phyloP scores from a whole-genome alignment of 2,329 filamentous ascomycete genomes.

The Canariomyces notabilis region DNA sequence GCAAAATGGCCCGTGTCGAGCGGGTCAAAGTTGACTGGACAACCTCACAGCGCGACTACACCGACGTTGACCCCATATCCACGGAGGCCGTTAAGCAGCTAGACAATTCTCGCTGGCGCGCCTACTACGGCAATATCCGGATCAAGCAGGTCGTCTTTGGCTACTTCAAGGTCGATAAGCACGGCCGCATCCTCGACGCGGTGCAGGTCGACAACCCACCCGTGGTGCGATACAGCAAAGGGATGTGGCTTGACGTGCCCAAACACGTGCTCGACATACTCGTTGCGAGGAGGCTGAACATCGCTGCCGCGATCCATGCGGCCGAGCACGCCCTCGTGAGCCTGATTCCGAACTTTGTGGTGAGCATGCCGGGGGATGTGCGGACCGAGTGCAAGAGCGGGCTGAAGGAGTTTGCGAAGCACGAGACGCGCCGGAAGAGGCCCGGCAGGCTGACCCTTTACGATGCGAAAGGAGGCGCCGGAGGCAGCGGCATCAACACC shows the following conservation, averaged over 20 bases:
- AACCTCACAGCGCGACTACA: constrained; percentile 87
- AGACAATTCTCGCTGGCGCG: constrained; percentile 55
- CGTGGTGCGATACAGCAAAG: constrained; percentile 76
- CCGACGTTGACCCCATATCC: constrained; percentile 88
- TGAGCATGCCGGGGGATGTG: constrained; percentile 85
- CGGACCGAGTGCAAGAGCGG: constrained; percentile 90
- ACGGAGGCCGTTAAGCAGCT: constrained; percentile 82
- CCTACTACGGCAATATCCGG: constrained; percentile 81
- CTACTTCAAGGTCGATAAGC: constrained; percentile 94
- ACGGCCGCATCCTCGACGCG: constrained; percentile 79
- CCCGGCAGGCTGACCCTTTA: constrained; percentile 91
- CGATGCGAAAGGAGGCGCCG: constrained; percentile 82
- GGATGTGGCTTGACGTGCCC: constrained; percentile 94
- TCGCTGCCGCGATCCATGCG: constrained; percentile 87
- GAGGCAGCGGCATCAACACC: constrained; percentile 78
- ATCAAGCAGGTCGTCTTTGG: constrained; percentile 89
- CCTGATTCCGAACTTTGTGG: constrained; percentile 84
- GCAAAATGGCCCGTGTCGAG: constrained; percentile 79
- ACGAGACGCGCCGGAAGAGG: constrained; percentile 67
- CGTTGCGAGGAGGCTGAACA: constrained; percentile 64
- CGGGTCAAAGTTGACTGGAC: constrained; percentile 92
- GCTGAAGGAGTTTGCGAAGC: constrained; percentile 77
- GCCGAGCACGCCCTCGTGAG: constrained; percentile 87
- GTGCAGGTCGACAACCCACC: constrained; percentile 91
- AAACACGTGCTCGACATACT: constrained; percentile 74